Evolutionary conservation across 2,329 filamentous ascomycete genomes (phyloP).

Genomic region (Fusarium nelsonii): DNA sequence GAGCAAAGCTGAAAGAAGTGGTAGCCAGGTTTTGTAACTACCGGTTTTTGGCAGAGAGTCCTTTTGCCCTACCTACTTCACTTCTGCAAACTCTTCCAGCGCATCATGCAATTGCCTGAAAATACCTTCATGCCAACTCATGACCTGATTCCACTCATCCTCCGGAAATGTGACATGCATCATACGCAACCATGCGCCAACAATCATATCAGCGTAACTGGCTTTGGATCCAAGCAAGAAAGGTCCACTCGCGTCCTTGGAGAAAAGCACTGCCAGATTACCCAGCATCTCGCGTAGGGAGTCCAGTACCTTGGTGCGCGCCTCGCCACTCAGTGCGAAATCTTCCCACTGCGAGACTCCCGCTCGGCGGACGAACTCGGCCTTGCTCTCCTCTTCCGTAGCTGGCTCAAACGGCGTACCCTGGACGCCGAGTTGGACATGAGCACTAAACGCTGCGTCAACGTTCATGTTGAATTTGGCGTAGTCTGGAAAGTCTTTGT

Average conservation of each 20-base stretch:
- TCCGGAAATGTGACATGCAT: slow-evolving; percentile 54
- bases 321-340: slow-evolving; percentile 54
- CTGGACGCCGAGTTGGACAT: slow-evolving; percentile 56
- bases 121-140: slow-evolving; percentile 62
- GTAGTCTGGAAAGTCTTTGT: slow-evolving; percentile 53
- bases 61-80: slow-evolving; percentile 38
- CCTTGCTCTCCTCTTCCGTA: slow-evolving; percentile 58
- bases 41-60: background rate
- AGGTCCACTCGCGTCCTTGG: slow-evolving; percentile 56
- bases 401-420: slow-evolving; percentile 65
- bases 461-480: slow-evolving; percentile 66
- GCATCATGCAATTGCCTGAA: slow-evolving; percentile 65
- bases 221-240: slow-evolving; percentile 61
- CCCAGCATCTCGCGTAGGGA: slow-evolving; percentile 59
- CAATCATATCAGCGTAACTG: slow-evolving; percentile 68
- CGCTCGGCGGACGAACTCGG: slow-evolving; percentile 62
- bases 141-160: slow-evolving; percentile 62
- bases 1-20: background rate
- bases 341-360: slow-evolving; percentile 60
- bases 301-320: slow-evolving; percentile 53
- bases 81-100: slow-evolving; percentile 53
- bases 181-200: slow-evolving; percentile 69
- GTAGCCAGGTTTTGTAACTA: background rate
- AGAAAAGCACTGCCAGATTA: slow-evolving; percentile 58
- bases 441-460: slow-evolving; percentile 65